These are phyloP conservation scores for Monilinia laxa DNA, from an alignment of 2,329 filamentous ascomycete species.

Conservation along the genomic window DNA sequence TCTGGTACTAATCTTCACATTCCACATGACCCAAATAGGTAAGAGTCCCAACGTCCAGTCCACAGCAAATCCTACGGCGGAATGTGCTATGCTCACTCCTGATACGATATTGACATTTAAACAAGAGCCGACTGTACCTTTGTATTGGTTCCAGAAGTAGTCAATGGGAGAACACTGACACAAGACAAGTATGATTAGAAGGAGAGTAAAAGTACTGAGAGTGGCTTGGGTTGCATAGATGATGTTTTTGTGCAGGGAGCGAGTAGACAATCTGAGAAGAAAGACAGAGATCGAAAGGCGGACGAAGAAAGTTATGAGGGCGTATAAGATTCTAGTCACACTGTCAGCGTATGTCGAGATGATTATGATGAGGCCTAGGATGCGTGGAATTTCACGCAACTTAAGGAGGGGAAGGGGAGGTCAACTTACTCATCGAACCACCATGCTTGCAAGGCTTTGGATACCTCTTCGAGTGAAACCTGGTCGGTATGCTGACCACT, in stretches of 20 bases:
- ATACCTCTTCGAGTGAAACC: slow-evolving; percentile 26
- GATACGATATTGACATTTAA: slow-evolving; percentile 48
- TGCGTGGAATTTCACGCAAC: background rate
- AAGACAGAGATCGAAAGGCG: slow-evolving; percentile 52
- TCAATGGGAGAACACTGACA: slow-evolving; percentile 54
- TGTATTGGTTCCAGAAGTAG: slow-evolving; percentile 49
- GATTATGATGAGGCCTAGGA: too few species aligned
- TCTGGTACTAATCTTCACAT: slow-evolving; percentile 53
- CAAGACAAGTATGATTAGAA: slow-evolving; percentile 52
- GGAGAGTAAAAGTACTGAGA: slow-evolving; percentile 46
- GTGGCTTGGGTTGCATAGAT: slow-evolving; percentile 49
- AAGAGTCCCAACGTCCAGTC: slow-evolving; percentile 55
- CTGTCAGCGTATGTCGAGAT: background rate
- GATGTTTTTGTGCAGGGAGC: slow-evolving; percentile 46
- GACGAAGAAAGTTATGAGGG: slow-evolving; percentile 36
- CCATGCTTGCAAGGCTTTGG: slow-evolving; percentile 42
- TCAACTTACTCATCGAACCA: slow-evolving; percentile 52
- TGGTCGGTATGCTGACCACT: slow-evolving; percentile 29
- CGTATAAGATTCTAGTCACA: slow-evolving; percentile 1
- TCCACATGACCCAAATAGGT: slow-evolving; percentile 54
- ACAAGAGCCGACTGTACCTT: slow-evolving; percentile 39
- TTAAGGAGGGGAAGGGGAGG: slow-evolving; percentile 24
- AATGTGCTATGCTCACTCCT: slow-evolving; percentile 53
- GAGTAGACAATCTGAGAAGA: slow-evolving; percentile 51
- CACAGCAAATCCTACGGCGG: slow-evolving; percentile 45